Evolutionary conservation across 2,329 filamentous ascomycete species (phyloP), one percentile per base, ranked within the genome.

Genomic region (Pestalotiopsis sp.): DNA sequence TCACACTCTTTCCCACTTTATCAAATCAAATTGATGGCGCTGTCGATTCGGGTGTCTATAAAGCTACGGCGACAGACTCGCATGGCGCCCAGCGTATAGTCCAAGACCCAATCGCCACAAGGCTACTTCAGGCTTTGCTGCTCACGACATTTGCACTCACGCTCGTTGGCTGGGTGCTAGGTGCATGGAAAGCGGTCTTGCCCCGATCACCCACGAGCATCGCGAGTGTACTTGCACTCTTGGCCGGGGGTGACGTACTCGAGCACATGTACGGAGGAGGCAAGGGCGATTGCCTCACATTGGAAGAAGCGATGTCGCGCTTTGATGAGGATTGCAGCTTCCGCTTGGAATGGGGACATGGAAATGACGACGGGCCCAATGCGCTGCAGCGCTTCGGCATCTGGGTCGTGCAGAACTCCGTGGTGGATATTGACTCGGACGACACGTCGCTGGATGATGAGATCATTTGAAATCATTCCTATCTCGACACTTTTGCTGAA

Each of bases 181-280:
- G 66, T 13, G 68, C 71, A 9, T 25, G 62, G 4, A 69, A 68
- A 14, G 52, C 57, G n/a, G 65, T 71, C 7, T 38, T 72, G 13
- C 71, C 71, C 17, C 68, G 70, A 14, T 67, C 61, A 4, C 66
- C 71, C 1, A 69, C 65, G 27, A 70, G 66, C 12, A 66, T 73
- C 45, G 71, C 68, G 14, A 70, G 70, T 25, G 57, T 66, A 2
- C 49, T 68, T 23, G 70, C 69, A 12, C 68, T 73, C 3, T 20
- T 72, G 6, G 68, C 66, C 1, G 71, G 71, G 9, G 71, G 71
- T 12, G 68, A 72, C 41, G 23, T 72, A 5, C 45, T 70, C 17
- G 65, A 66, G 25, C 25, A 66, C 12, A 25, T 70, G 60, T 61
- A 68, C 60, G 36, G 38, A 9, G 12, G 20, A 13, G 60, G 38